phyloP scores from a whole-genome alignment of 352 stramenopile species.

The Aphanomyces cochlioides region DNA sequence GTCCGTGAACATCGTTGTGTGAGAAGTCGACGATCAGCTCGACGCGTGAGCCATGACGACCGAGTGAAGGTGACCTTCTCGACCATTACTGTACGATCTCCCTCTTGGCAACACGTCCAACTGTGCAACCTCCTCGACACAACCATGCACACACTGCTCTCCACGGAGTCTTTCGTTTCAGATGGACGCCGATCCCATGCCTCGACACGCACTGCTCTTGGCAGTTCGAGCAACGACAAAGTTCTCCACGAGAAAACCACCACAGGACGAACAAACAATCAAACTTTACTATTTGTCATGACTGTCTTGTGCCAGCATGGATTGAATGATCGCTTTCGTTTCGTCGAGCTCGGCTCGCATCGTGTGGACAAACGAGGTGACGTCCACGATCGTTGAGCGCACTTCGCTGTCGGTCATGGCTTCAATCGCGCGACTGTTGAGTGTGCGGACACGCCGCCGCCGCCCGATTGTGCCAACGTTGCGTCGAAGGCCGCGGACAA shows the following conservation, averaged over 20 bases:
- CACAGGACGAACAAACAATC: not conserved
- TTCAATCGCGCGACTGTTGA: not conserved
- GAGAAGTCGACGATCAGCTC: too few species aligned
- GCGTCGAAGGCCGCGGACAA: conserved; percentile 8
- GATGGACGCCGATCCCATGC: not conserved
- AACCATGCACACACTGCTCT: not conserved
- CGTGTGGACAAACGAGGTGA: conserved; percentile 22
- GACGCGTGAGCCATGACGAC: too few species aligned
- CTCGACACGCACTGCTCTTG: not conserved
- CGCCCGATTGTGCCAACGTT: conserved; percentile 11
- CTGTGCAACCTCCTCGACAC: not conserved
- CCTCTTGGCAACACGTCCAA: not conserved
- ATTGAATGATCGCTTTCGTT: conserved; percentile 11
- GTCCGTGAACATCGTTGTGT: too few species aligned
- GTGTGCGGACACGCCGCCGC: conserved; percentile 13
- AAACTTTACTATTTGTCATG: too few species aligned
- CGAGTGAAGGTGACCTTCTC: too few species aligned
- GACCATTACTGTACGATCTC: not conserved
- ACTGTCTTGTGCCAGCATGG: not conserved
- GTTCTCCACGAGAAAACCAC: not conserved
- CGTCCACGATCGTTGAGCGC: not conserved
- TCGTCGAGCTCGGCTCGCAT: conserved; percentile 21
- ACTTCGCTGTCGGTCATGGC: conserved; percentile 6
- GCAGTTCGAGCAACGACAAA: not conserved
- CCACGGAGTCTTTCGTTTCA: not conserved